Evolutionary conservation across 768 basidiomycete genomes (phyloP).

Genomic region (Suillus decipiens): DNA sequence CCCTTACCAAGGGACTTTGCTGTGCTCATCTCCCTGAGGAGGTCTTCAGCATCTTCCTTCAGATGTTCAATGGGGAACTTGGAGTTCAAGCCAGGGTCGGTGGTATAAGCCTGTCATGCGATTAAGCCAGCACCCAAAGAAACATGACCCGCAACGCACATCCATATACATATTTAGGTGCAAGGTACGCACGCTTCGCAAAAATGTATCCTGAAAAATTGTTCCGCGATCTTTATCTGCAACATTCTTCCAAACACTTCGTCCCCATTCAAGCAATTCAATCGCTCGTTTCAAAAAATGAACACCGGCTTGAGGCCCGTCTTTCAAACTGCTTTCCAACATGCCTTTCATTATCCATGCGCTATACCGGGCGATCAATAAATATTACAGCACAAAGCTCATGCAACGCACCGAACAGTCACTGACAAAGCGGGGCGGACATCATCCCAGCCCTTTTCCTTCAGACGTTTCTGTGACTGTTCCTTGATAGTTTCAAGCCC

Average conservation of each 20-base stretch:
- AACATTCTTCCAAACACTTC: constrained; percentile 19
- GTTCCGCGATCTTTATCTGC: constrained; percentile 16
- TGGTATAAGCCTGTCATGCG: not conserved
- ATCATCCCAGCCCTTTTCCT: constrained; percentile 27
- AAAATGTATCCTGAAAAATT: constrained; percentile 23
- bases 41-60: constrained; percentile 22
- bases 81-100: constrained; percentile 9
- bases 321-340: constrained; percentile 9
- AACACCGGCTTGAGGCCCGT: constrained; percentile 2
- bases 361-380: constrained; percentile 11
- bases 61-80: constrained; percentile 17
- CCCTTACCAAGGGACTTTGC: not conserved
- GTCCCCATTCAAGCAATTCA: constrained; percentile 21
- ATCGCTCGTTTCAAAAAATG: constrained; percentile 16
- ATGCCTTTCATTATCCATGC: constrained; percentile 22
- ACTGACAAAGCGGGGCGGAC: constrained; percentile 36
- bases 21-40: constrained; percentile 13
- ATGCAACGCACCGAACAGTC: constrained; percentile 38
- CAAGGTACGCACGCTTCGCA: constrained; percentile 11
- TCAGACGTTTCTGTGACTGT: constrained; percentile 22
- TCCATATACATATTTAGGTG: constrained; percentile 7
- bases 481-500: constrained; percentile 22
- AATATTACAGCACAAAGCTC: not conserved
- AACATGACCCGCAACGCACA: not conserved
- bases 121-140: not conserved